Evolutionary conservation across 176 grass and related monocot species (phyloP), one percentile per base, ranked within the genome.

Genomic region (barley (Hordeum vulgare)): DNA sequence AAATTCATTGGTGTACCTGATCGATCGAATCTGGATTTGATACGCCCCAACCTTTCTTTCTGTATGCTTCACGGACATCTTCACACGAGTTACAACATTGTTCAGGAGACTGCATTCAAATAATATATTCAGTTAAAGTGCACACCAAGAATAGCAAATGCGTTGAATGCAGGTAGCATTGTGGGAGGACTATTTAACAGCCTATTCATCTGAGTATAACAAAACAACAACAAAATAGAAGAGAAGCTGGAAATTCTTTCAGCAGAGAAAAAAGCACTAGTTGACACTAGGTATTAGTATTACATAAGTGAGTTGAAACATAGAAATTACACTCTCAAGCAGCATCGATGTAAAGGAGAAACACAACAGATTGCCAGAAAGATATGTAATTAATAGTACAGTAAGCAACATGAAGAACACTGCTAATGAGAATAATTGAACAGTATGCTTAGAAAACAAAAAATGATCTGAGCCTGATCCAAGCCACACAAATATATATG

Each of bases 71-170:
- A 26, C 91, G 85, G 31, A 99, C 93, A 88, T 99, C 96, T 78
- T 99, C 96, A 84, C 96, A 99, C 14, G 93, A 47, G 90, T 99
- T 99, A 85, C 96, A 99, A 81, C 96, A 99, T 69, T 96, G 81
- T 26, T 61, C 89, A 88, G 94, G 89, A 81, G 91, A 88, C 96
- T 99, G 80, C 84, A 86, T 87, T 64, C 27, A 90, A 84, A 62
- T 56, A 88, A 71, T 37, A 86, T 28, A 6, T 54, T 84, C 33
- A 67, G 68, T 87, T 35, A 60, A 53, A 76, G 41, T 47, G 24
- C 17, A 70, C 81, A 49, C 42, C 20, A 76, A 76, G 67, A 88
- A 56, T 57, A 76, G 49, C 18, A 31, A 75, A 83, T 42, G 66
- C 5, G 12, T 23, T 53, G 72, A 24, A 83, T 26, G 21, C n/a